Evolutionary conservation across 345 rosid species (phyloP).

Genomic region (sweet orange (Citrus sinensis)): DNA sequence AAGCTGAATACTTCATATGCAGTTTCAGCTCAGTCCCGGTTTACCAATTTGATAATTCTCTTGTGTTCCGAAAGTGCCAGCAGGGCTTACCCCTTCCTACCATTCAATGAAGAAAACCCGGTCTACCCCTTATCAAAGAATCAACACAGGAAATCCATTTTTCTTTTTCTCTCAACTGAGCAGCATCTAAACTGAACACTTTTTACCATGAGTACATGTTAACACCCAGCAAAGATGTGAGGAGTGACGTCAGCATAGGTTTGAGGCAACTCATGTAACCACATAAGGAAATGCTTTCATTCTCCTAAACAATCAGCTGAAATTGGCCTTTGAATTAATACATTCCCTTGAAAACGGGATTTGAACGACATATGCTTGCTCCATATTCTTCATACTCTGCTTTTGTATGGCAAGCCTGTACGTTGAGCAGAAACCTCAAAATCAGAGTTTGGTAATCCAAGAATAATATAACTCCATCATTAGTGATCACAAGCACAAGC

Average conservation of each 20-base stretch:
- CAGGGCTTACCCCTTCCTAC: constrained; percentile 9
- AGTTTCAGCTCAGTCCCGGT: constrained; percentile 19
- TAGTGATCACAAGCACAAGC: not conserved
- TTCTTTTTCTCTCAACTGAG: constrained; percentile 1
- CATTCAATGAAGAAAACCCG: not conserved
- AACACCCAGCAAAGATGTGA: constrained; percentile 10
- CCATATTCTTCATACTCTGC: constrained; percentile 96
- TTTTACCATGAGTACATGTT: constrained; percentile 3
- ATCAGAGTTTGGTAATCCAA: not conserved
- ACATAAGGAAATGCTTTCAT: not conserved
- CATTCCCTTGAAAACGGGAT: constrained; percentile 99
- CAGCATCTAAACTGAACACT: constrained; percentile 8
- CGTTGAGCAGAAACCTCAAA: not conserved
- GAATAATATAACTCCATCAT: not conserved
- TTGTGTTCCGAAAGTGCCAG: not conserved
- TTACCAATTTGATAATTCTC: constrained; percentile 2
- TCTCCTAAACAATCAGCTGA: constrained; percentile 4
- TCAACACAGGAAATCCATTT: constrained; percentile 21
- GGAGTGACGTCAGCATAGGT: not conserved
- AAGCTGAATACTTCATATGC: constrained; percentile 22
- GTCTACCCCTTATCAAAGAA: constrained; percentile 32
- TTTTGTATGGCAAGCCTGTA: constrained; percentile 97
- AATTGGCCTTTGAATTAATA: constrained; percentile 37
- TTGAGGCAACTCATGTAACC: constrained; percentile 6
- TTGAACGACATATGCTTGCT: constrained; percentile 98